Percentiles rank a stretch among this genome's conserved stretches.
phyloP scores from a whole-genome alignment of 225 moss, liverwort and hornwort genomes.

The Polytrichum formosum region DNA sequence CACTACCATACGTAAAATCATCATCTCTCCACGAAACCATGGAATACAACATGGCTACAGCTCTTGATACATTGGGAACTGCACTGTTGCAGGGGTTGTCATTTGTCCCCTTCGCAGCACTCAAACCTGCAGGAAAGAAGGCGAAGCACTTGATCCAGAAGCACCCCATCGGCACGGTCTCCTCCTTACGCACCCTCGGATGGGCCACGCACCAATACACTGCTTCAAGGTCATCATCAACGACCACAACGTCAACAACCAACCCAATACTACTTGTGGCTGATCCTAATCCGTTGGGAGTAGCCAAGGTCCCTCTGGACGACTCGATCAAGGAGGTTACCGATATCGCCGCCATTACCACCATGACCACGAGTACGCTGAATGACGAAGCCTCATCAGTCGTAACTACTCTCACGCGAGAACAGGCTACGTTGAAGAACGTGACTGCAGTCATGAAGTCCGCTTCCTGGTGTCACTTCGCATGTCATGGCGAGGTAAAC shows the following conservation, averaged over 20 bases:
- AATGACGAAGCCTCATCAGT: too few species aligned
- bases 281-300: not conserved
- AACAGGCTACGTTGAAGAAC: constrained; percentile 3
- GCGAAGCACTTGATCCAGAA: constrained; percentile 8
- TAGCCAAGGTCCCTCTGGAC: not conserved
- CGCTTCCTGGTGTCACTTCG: constrained; percentile 6
- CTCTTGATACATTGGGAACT: not conserved
- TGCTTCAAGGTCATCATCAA: not conserved
- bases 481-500: constrained; percentile 5
- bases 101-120: constrained; percentile 9
- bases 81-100: constrained; percentile 7
- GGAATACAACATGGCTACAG: not conserved
- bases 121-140: not conserved
- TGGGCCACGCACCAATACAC: constrained; percentile 6
- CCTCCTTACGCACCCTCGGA: constrained; percentile 8
- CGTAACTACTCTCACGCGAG: not conserved
- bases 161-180: constrained; percentile 7
- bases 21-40: too few species aligned
- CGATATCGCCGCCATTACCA: not conserved
- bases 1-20: too few species aligned
- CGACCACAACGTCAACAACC: not conserved
- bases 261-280: not conserved
- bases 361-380: too few species aligned
- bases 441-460: constrained; percentile 3
- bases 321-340: not conserved